Evolutionary conservation across 2,329 filamentous ascomycete genomes (phyloP).

Genomic region (Diplocarpon mali): DNA sequence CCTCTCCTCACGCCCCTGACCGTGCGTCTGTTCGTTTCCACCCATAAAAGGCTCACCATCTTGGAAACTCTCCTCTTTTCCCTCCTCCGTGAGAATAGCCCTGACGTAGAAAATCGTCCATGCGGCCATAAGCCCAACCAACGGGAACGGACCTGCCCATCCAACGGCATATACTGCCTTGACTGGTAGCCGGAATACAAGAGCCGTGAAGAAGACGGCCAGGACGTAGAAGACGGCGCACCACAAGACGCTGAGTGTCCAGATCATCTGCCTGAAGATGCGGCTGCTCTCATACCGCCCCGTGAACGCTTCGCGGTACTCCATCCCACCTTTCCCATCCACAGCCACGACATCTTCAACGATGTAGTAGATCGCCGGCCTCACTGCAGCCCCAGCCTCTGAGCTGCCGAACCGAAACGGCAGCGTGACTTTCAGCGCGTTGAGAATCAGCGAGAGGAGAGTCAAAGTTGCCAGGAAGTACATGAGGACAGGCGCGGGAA

Average conservation of each 20-base stretch:
- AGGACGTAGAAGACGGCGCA: conserved; percentile 15
- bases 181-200: conserved; percentile 12
- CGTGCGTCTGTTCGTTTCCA: no score
- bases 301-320: conserved; percentile 32
- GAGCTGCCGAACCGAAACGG: conserved; percentile 18
- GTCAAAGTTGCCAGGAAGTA: conserved; percentile 17
- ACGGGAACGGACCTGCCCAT: conserved; percentile 11
- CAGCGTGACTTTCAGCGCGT: conserved; percentile 6
- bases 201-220: conserved; percentile 8
- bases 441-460: conserved; percentile 12
- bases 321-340: conserved; percentile 48
- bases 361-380: conserved; percentile 50
- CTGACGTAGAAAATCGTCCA: no score
- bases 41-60: no score
- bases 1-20: no score
- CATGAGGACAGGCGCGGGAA: conserved; percentile 15
- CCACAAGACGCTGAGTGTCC: conserved; percentile 16
- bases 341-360: conserved; percentile 62
- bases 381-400: conserved; percentile 8
- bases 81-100: no score
- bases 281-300: conserved; percentile 32
- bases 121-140: no score
- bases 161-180: conserved; percentile 17
- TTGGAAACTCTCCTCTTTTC: no score
- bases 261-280: conserved; percentile 33